Base-by-base conservation (phyloP, 768 basidiomycete species). In the Scleroderma bovista region DNA sequence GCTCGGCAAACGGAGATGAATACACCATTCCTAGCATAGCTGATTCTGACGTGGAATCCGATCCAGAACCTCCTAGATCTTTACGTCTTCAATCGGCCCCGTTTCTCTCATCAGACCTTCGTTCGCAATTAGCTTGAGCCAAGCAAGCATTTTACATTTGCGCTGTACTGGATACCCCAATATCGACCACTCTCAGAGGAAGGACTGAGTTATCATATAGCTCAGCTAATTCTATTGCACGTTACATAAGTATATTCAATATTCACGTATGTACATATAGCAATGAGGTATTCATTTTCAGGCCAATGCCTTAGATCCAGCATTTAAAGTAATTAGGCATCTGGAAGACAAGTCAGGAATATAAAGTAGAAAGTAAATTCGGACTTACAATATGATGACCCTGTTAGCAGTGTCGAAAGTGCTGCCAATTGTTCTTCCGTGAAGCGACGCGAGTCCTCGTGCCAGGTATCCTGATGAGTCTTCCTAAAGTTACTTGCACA, bases 391-490 rank as follows among this genome's bases (percentile, higher is more conserved):
- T 90, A 90, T 13, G 86, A 87, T 17, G 88, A 91, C 16, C 92
- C 92, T 15, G 86, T 86, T 23, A 93, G 72, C 49, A 93, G 73
- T n/a, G 87, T 88, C 6, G 87, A 89, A 57, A 94, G 72, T 9
- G 87, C 83, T 16, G 78, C 77, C 19, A 93, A 72, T 66, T 95
- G 91, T 51, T 93, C 88, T 45, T 93, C 86, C 22, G 84, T 77
- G 67, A 96, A 96, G 47, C 83, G 78, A 63, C 86, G 85, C 49
- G 83, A 83, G 66, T 95, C 92, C 68, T 88, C 86, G 54, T 88
- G 84, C 90, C 90, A 92, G 13, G 88, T 91, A 69, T 93, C 89
- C 63, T 87, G 84, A 61, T 89, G 87, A 6, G 87, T 90, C 66
- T 80, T 81, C 66, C 84, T 86, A 69, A 88, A 89, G 55, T 81